A percentile compares a stretch with the other conserved stretches of the same genome.
phyloP scores from a whole-genome alignment of 108 stramenopile genomes.

The Cyclostephanos tholiformis region DNA sequence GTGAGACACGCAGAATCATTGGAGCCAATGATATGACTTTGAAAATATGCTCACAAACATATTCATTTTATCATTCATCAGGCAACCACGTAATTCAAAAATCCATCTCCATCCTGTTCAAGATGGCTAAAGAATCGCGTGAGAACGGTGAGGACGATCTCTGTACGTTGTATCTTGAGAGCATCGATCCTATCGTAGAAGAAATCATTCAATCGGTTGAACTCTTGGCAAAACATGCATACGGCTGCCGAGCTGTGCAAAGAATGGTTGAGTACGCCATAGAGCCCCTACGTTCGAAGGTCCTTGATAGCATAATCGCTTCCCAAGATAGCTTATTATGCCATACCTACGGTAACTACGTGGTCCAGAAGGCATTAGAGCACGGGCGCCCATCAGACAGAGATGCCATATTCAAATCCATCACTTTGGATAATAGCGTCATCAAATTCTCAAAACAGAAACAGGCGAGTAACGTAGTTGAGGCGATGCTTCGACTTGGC shows the following conservation, averaged over 20 bases:
- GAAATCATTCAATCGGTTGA: conserved; percentile 73
- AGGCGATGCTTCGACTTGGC: conserved; percentile 90
- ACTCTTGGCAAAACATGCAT: conserved; percentile 84
- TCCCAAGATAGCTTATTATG: conserved; percentile 57
- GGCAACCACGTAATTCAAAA: conserved; percentile 97
- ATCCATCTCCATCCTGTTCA: conserved; percentile 77
- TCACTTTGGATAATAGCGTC: conserved; percentile 65
- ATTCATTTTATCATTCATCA: neutral
- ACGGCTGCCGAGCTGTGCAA: conserved; percentile 93
- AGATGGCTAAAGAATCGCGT: conserved; percentile 39
- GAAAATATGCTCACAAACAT: neutral
- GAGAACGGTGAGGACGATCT: conserved; percentile 35
- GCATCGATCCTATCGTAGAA: conserved; percentile 87
- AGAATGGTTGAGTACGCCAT: conserved; percentile 91
- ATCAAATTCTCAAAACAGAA: conserved; percentile 87
- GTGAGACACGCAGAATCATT: neutral
- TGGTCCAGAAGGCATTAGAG: conserved; percentile 82
- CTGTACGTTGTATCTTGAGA: conserved; percentile 42
- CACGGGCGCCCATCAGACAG: conserved; percentile 72
- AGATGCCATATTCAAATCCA: conserved; percentile 62
- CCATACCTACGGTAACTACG: conserved; percentile 88
- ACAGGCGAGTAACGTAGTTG: conserved; percentile 96
- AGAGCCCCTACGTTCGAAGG: conserved; percentile 56
- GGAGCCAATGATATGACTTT: neutral
- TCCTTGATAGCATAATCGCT: conserved; percentile 57